Conservation (phyloP, 257 asterid genomes). For the Nicotiana tomentosiformis region DNA sequence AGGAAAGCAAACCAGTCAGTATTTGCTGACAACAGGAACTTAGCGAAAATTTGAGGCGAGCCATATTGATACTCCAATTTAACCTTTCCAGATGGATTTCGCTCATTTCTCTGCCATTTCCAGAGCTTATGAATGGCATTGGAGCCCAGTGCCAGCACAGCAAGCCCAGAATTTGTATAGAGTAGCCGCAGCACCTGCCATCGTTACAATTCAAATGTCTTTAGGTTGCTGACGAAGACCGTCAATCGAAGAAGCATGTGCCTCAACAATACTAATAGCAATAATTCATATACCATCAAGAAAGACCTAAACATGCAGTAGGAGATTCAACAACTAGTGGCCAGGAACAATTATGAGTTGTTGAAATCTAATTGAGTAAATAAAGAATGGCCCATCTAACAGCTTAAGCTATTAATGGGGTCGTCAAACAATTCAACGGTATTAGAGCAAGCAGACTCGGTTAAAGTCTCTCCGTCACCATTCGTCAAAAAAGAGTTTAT, state of each 20-base stretch:
- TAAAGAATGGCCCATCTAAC: background rate
- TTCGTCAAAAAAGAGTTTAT: background rate
- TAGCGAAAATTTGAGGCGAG: background rate
- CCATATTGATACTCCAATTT: background rate
- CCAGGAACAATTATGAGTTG: background rate
- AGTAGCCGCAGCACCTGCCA: slow-evolving; percentile 74
- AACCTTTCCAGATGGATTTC: slow-evolving; percentile 86
- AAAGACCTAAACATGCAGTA: slow-evolving; percentile 11
- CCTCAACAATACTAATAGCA: background rate
- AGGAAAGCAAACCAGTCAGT: slow-evolving; percentile 8
- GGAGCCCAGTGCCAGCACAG: slow-evolving; percentile 73
- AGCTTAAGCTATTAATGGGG: background rate
- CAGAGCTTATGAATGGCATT: slow-evolving; percentile 95
- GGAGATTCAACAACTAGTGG: background rate
- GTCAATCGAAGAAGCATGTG: background rate
- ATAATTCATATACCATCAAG: background rate
- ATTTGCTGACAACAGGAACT: background rate
- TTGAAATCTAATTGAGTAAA: background rate
- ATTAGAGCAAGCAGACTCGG: background rate
- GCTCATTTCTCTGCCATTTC: slow-evolving; percentile 97
- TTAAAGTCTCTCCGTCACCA: background rate
- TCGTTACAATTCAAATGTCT: background rate
- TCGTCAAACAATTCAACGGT: background rate
- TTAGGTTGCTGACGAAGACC: background rate
- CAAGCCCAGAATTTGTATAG: slow-evolving; percentile 82